A percentile compares a stretch with the other conserved stretches of the same genome.
Conservation (phyloP, 75 land plant species). For the Adiantum capillusveneris region DNA sequence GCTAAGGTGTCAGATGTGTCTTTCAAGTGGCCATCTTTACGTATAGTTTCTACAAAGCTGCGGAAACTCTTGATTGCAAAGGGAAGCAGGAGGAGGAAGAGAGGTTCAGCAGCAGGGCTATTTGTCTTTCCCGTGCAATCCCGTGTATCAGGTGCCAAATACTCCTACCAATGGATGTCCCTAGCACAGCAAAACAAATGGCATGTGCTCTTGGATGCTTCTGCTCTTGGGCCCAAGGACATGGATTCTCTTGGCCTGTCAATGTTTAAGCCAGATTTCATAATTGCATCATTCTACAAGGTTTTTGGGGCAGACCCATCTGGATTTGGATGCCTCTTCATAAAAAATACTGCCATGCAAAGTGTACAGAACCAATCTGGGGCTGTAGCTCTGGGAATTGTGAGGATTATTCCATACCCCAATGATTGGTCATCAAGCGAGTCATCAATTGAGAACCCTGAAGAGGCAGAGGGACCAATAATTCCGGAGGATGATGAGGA, state of each 20-base stretch:
- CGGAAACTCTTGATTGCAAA: slow-evolving; percentile 23
- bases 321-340: slow-evolving; percentile 36
- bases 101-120: slow-evolving; percentile 16
- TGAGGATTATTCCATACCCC: slow-evolving; percentile 14
- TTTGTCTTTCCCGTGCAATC: slow-evolving; percentile 38
- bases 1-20: slow-evolving; percentile 21
- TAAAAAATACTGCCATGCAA: slow-evolving; percentile 24
- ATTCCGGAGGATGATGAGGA: not conserved
- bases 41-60: slow-evolving; percentile 15
- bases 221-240: slow-evolving; percentile 27
- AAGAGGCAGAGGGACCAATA: not conserved
- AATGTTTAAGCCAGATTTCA: slow-evolving; percentile 33
- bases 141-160: slow-evolving; percentile 28
- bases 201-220: slow-evolving; percentile 34
- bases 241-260: slow-evolving; percentile 36
- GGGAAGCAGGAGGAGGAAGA: slow-evolving; percentile 15
- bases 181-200: slow-evolving; percentile 27
- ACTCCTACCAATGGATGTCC: slow-evolving; percentile 34
- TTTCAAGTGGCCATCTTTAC: slow-evolving; percentile 29
- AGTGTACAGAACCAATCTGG: slow-evolving; percentile 14
- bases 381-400: slow-evolving; percentile 21
- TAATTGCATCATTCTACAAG: slow-evolving; percentile 35
- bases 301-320: slow-evolving; percentile 36
- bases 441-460: not conserved
- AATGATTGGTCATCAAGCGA: not conserved